Percentiles rank a stretch among this genome's conserved stretches.
Evolutionary conservation across 176 grass and related monocot species (phyloP).

Genomic region (Saccharum officinarum): DNA sequence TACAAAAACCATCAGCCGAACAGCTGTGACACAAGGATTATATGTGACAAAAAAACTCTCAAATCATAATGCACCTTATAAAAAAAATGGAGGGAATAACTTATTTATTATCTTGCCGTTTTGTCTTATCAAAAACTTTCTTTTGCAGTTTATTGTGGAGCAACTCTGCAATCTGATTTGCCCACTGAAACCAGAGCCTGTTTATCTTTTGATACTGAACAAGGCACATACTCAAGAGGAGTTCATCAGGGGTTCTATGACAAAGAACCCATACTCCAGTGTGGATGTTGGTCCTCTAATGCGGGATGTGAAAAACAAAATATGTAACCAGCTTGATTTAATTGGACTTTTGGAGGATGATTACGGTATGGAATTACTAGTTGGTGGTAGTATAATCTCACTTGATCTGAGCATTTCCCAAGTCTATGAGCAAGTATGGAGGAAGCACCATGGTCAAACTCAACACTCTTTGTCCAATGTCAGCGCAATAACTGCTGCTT

Average conservation of each 20-base stretch:
- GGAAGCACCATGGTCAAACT: slow-evolving; percentile 75
- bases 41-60: neutral
- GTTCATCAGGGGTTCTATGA: slow-evolving; percentile 98
- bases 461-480: slow-evolving; percentile 61
- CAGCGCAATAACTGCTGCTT: slow-evolving; percentile 41
- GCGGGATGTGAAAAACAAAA: slow-evolving; percentile 99
- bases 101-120: neutral
- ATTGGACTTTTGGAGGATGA: slow-evolving; percentile 92
- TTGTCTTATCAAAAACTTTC: slow-evolving; percentile 23
- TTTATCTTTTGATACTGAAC: slow-evolving; percentile 91
- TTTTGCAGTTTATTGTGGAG: slow-evolving; percentile 94
- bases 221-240: slow-evolving; percentile 98
- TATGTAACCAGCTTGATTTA: slow-evolving; percentile 94
- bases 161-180: slow-evolving; percentile 98
- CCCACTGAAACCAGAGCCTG: slow-evolving; percentile 88
- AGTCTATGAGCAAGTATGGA: slow-evolving; percentile 98
- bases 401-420: slow-evolving; percentile 96
- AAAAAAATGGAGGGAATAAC: neutral
- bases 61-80: neutral
- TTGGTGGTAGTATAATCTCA: slow-evolving; percentile 97
- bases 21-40: too few relatives aligned
- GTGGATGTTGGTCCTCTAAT: slow-evolving; percentile 91
- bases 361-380: slow-evolving; percentile 96
- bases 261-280: slow-evolving; percentile 91
- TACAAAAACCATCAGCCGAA: too few relatives aligned